A percentile compares a stretch with the other conserved stretches of the same genome.
Evolutionary conservation across 2,329 filamentous ascomycete species (phyloP).

Genomic region (Ophiostoma ips): DNA sequence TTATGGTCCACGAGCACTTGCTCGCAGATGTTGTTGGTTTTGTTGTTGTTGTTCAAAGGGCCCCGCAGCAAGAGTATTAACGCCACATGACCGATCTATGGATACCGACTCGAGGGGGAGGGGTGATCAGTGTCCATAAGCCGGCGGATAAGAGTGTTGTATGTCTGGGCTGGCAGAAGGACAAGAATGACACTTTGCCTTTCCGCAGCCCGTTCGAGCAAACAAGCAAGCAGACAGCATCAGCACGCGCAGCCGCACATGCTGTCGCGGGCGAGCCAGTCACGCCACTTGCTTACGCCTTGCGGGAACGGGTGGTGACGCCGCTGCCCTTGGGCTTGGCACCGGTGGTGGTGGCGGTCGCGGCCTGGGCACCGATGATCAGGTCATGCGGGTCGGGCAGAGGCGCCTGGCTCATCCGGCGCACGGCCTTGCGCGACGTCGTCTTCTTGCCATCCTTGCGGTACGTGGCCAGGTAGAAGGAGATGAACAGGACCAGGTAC

Average conservation of each 20-base stretch:
- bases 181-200: too few relatives aligned
- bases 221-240: too few relatives aligned
- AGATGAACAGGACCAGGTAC: slow-evolving; percentile 96
- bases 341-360: slow-evolving; percentile 40
- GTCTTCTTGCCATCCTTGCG: slow-evolving; percentile 68
- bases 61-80: not conserved
- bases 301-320: slow-evolving; percentile 49
- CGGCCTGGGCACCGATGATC: slow-evolving; percentile 38
- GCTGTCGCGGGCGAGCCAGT: not conserved
- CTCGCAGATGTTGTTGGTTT: not conserved
- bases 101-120: not conserved
- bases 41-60: too few relatives aligned
- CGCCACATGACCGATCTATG: not conserved
- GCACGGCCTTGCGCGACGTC: slow-evolving; percentile 66
- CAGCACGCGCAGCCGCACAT: not conserved
- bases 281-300: slow-evolving; percentile 36
- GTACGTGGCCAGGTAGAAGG: slow-evolving; percentile 96
- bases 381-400: slow-evolving; percentile 73
- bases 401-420: slow-evolving; percentile 50
- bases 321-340: slow-evolving; percentile 31
- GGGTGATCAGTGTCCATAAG: not conserved
- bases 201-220: too few relatives aligned
- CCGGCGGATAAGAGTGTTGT: too few relatives aligned
- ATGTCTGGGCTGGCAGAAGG: too few relatives aligned
- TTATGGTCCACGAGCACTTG: slow-evolving; percentile 3